Percentiles rank a stretch among this genome's conserved stretches.
phyloP scores from a whole-genome alignment of 495 filamentous ascomycete species.

The Aspergillus leporis region DNA sequence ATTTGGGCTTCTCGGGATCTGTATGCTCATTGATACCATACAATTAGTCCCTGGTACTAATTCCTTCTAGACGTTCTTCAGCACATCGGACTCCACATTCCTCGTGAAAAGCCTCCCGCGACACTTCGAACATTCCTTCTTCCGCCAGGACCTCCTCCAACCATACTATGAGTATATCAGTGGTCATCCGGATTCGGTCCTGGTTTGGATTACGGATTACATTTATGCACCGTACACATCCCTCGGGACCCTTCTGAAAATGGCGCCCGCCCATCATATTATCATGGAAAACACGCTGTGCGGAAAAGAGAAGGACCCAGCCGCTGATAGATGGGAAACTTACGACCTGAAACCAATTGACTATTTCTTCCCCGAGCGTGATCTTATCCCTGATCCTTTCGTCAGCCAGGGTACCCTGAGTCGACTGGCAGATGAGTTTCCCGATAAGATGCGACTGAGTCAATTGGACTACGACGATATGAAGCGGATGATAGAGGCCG shows the following conservation, averaged over 20 bases:
- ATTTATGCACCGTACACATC: constrained; percentile 53
- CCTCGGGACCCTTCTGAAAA: constrained; percentile 54
- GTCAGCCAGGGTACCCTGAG: constrained; percentile 59
- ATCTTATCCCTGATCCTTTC: constrained; percentile 59
- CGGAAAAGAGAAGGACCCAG: constrained; percentile 46
- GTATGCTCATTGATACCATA: too few relatives aligned
- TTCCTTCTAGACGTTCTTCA: constrained; percentile 60
- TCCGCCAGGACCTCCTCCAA: constrained; percentile 59
- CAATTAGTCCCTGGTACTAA: too few relatives aligned
- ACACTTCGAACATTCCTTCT: constrained; percentile 67
- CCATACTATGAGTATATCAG: constrained; percentile 64
- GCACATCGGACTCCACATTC: constrained; percentile 57
- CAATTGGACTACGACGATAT: constrained; percentile 52
- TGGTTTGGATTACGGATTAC: constrained; percentile 70
- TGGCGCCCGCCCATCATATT: constrained; percentile 64
- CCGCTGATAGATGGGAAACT: constrained; percentile 57
- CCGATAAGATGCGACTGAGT: constrained; percentile 60
- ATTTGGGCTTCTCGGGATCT: constrained; percentile 62
- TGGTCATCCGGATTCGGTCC: constrained; percentile 52
- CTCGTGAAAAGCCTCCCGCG: constrained; percentile 69
- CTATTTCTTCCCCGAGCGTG: constrained; percentile 72
- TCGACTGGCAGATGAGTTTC: constrained; percentile 61
- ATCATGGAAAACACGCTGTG: constrained; percentile 73
- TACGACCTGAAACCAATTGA: constrained; percentile 71
- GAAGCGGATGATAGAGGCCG: constrained; percentile 47